phyloP scores from a whole-genome alignment of 2,329 filamentous ascomycete species.

The Microdochium trichocladiopsis region DNA sequence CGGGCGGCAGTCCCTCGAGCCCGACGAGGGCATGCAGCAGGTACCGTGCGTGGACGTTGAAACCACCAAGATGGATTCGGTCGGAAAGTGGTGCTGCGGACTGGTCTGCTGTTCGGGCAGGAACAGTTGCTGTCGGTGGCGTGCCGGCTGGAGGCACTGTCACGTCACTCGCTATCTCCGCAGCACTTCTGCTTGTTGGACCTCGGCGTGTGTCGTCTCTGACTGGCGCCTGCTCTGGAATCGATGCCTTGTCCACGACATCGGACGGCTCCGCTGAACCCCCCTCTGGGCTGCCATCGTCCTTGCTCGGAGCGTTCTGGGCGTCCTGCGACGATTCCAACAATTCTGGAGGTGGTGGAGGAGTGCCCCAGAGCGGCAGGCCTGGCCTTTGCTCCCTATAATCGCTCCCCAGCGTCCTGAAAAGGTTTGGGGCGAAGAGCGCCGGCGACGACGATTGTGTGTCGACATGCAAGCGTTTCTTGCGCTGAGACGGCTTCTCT shows the following conservation, averaged over 20 bases:
- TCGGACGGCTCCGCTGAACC: too few species aligned
- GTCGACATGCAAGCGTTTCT: background rate
- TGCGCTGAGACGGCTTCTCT: background rate
- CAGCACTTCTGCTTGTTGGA: too few species aligned
- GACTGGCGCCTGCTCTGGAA: background rate
- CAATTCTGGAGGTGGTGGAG: background rate
- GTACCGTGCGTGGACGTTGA: background rate
- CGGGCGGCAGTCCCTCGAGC: constrained; percentile 4
- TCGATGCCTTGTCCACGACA: too few species aligned
- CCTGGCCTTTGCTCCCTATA: background rate
- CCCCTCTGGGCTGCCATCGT: too few species aligned
- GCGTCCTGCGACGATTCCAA: too few species aligned
- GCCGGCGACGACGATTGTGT: background rate
- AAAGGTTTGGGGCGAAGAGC: background rate
- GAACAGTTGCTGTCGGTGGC: too few species aligned
- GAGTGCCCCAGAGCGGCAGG: background rate
- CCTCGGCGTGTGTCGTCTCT: background rate
- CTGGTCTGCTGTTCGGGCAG: background rate
- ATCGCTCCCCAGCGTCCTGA: background rate
- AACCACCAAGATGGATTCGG: background rate
- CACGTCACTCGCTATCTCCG: too few species aligned
- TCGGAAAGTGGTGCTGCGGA: background rate
- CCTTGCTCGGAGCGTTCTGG: too few species aligned
- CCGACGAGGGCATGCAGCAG: background rate
- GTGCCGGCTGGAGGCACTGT: too few species aligned